Evolutionary conservation across 2,329 filamentous ascomycete genomes (phyloP).

Genomic region (Colletotrichum sojae): DNA sequence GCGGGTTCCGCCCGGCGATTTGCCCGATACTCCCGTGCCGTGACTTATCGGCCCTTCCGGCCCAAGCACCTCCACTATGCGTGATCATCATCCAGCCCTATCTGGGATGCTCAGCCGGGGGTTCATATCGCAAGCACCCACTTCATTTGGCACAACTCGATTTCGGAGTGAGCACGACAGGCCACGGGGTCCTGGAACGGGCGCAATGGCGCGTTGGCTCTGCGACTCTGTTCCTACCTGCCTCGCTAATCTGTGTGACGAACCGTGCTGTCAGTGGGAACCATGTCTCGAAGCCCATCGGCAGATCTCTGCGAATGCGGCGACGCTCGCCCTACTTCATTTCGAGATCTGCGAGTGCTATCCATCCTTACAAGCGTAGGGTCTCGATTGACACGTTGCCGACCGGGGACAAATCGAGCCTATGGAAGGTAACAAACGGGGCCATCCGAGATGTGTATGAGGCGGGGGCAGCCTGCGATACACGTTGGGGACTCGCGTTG

Average conservation of each 20-base stretch:
- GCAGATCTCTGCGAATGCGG: neutral
- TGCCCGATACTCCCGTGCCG: conserved; percentile 28
- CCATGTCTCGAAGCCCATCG: neutral
- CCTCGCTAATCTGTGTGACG: neutral
- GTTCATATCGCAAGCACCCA: conserved; percentile 6
- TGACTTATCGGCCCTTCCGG: conserved; percentile 7
- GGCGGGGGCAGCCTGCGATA: too few species aligned
- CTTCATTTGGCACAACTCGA: neutral
- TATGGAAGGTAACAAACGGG: neutral
- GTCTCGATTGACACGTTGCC: too few species aligned
- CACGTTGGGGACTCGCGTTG: too few species aligned
- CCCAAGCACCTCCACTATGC: neutral
- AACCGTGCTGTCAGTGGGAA: neutral
- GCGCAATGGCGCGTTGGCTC: neutral
- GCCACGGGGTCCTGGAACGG: neutral
- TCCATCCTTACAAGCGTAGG: too few species aligned
- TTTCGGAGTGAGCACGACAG: neutral
- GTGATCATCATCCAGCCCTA: conserved; percentile 19
- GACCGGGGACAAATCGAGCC: neutral
- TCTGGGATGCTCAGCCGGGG: conserved; percentile 5
- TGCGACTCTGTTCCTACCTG: neutral
- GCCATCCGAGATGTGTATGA: neutral
- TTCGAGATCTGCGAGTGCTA: neutral
- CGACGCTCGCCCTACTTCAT: neutral
- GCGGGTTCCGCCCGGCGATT: conserved; percentile 12